A percentile compares a stretch with the other conserved stretches of the same genome.
Conservation (phyloP, 805 yeast species). For the Schwanniomyces sp. region DNA sequence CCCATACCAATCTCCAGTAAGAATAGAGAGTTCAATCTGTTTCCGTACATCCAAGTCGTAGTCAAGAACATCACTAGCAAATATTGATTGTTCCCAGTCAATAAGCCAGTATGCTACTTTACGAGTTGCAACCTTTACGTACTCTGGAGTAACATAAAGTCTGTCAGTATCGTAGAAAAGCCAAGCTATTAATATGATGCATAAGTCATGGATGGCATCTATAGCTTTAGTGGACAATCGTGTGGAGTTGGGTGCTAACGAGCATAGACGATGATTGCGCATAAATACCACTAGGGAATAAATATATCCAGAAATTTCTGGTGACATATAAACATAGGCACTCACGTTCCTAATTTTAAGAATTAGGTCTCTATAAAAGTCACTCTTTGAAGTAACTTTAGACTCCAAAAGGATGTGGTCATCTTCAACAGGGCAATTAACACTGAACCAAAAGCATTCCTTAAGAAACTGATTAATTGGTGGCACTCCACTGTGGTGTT, state of each 20-base stretch:
- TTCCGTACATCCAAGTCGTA: slow-evolving; percentile 13
- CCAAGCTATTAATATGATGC: slow-evolving; percentile 27
- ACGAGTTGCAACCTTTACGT: slow-evolving; percentile 35
- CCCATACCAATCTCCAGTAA: slow-evolving; percentile 46
- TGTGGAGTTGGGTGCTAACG: slow-evolving; percentile 36
- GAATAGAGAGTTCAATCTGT: slow-evolving; percentile 27
- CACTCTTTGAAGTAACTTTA: background rate
- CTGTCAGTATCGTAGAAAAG: slow-evolving; percentile 4
- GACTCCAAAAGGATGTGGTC: background rate
- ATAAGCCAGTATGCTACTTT: slow-evolving; percentile 45
- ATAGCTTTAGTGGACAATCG: slow-evolving; percentile 33
- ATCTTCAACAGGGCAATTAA: background rate
- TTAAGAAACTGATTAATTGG: slow-evolving; percentile 19
- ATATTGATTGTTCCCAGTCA: slow-evolving; percentile 35
- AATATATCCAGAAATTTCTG: slow-evolving; percentile 36
- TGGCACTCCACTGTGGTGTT: slow-evolving; percentile 4
- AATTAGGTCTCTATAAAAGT: background rate
- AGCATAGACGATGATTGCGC: slow-evolving; percentile 37
- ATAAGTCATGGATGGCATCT: slow-evolving; percentile 26
- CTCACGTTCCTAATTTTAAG: slow-evolving; percentile 6
- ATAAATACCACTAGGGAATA: slow-evolving; percentile 37
- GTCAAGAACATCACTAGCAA: slow-evolving; percentile 4
- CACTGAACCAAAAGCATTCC: slow-evolving; percentile 24
- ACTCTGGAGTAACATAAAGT: slow-evolving; percentile 38
- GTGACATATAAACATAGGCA: slow-evolving; percentile 25